Evolutionary conservation across 768 basidiomycete genomes (phyloP), one percentile per base, ranked within the genome.

Genomic region (Tubosaeta sp.): DNA sequence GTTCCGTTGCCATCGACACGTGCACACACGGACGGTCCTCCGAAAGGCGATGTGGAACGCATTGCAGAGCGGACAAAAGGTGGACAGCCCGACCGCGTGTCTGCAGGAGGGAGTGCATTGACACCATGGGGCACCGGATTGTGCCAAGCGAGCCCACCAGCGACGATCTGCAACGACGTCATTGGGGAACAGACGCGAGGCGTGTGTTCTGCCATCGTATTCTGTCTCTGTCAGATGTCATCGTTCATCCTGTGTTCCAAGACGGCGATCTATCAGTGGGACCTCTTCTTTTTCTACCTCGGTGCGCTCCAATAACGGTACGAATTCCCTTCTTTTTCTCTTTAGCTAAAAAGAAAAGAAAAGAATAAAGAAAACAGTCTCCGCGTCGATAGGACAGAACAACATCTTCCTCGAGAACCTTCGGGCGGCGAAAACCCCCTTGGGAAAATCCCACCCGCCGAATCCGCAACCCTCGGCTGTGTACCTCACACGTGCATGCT

Each of bases 41-140:
- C 38, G 47, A 48, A 39, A 13, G n/a, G 37, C 47, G 48, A 39
- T 31, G 41, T 48, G 14, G 48, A 48, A 48, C 38, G 17, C 27
- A 39, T 31, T 48, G 48, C 48, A 46, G 11, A 48, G 46, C 37
- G 46, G 46, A 48, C 11, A 38, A 37, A 48, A 48, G 17, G 46
- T 31, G 46, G 25, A 26, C 45, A 46, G 32, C 32, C 19, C 19
- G 19, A 19, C 10, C 39, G 9, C 29, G 29, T 29, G 29, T 37
- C 16, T 37, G 35, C 35, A n/a, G 34, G 17, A 39, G 33, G 33
- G 33, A 34, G 12, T 14, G 5, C 33, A 34, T 34, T 11, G 33
- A 34, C 14, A 9, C 29, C n/a, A n/a, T 6, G 37, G 41, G 25
- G 25, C 41, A 43, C 25, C 13, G 41, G 25, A 43, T 43, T 27